A percentile compares a stretch with the other conserved stretches of the same genome.
phyloP scores from a whole-genome alignment of 1,284 basidiomycete genomes.

The Pascua sp. region DNA sequence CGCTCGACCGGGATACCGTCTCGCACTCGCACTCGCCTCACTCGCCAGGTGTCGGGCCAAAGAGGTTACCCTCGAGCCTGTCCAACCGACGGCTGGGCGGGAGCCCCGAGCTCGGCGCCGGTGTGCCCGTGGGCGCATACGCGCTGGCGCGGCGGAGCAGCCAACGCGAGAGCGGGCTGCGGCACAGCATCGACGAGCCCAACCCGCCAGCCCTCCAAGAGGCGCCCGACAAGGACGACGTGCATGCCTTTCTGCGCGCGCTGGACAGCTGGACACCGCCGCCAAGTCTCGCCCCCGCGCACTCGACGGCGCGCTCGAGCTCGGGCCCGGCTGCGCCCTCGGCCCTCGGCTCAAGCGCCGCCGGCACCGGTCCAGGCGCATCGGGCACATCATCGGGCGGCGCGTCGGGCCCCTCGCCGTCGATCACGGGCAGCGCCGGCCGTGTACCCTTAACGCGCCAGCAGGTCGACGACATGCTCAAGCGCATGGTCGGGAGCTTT shows the following conservation, averaged over 20 bases:
- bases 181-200: constrained; percentile 30
- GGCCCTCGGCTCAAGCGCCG: neutral
- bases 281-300: constrained; percentile 13
- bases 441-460: constrained; percentile 40
- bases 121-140: constrained; percentile 6
- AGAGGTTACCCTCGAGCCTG: too few species aligned
- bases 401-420: neutral
- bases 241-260: constrained; percentile 46
- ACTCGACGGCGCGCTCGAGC: neutral
- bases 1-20: constrained; percentile 20
- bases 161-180: constrained; percentile 32
- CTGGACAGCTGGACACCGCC: constrained; percentile 44
- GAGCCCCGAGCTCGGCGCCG: neutral
- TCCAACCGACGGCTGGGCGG: too few species aligned
- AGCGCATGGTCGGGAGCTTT: constrained; percentile 39
- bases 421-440: constrained; percentile 2
- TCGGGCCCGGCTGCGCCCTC: neutral
- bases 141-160: constrained; percentile 27
- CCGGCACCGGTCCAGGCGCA: neutral
- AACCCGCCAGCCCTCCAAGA: constrained; percentile 1
- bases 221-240: constrained; percentile 40
- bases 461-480: constrained; percentile 43
- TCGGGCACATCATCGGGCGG: neutral
- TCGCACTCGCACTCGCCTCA: too few species aligned
- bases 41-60: too few species aligned